Base-by-base conservation (phyloP, 176 grass and related monocot genomes). In the Oryza meridionalis region DNA sequence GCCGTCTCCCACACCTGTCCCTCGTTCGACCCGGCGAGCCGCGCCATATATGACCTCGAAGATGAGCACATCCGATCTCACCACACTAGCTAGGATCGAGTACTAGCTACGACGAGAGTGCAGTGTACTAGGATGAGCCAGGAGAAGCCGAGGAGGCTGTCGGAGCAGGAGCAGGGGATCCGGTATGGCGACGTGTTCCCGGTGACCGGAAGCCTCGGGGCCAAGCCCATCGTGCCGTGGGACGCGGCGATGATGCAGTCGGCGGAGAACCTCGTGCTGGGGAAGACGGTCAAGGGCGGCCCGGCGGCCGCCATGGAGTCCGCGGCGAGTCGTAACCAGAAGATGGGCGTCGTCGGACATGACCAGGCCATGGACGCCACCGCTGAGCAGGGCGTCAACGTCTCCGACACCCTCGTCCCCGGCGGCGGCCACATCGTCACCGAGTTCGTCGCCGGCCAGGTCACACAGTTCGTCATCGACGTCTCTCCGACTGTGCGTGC, bases 221-320 rank as follows among this genome's bases (percentile, higher is more conserved):
- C 22, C n/a, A 55, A 92, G 82, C 31, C 84, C 15, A 79, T 97
- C 11, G 88, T 82, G 4, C 92, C 90, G 44, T 46, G 80, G 82
- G 95, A 97, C 70, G 90, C 92, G 35, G 88, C 86, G 7, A 91
- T 88, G 92, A 94, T 92, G 95, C 86, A 91, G 77, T 86, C 92
- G 0, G 92, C 86, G 0, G 86, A 94, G 88, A 87, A 12, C 77
- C 12, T 69, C 7, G 86, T 81, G 35, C 69, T 97, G 1, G 95
- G 92, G 11, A 81, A 88, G 49, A 86, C 86, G 0, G 51, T 67
- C 14, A 87, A 70, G 75, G 92, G 92, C 58, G 88, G 92, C 0
- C 84, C 92, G 4, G 92, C 94, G 0, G 76, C 92, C 7, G 16
- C 81, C 13, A 94, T 97, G 94, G 85, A 90, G 65, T 89, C 94